Base-by-base conservation (phyloP, 2,329 filamentous ascomycete species). In the Fusarium sp. region DNA sequence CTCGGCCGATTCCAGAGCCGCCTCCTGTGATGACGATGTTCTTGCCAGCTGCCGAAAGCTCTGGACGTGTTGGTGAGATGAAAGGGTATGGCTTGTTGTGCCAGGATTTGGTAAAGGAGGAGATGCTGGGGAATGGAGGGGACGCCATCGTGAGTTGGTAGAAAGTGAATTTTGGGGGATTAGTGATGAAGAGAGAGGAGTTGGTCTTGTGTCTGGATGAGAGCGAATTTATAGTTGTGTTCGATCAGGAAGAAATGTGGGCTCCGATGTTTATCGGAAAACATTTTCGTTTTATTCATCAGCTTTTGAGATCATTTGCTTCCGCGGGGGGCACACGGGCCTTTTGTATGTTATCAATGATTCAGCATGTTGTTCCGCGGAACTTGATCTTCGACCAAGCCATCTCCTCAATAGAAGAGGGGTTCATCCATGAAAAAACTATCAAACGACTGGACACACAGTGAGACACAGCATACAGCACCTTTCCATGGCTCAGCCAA, bases 11-110 rank as follows among this genome's bases (percentile, higher is more conserved):
- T 13, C 89, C 88, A 0, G 83, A 84, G 3, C 85, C 85, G 5
- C 85, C 88, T 40, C 90, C 90, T 1, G 88, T 90, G 71, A 92
- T 88, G 15, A 91, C 80, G 7, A 90, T 84, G 11, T 83, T 87
- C 27, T 76, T 75, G 4, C 76, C 77, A 4, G 63, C 69, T 3
- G 74, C 76, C 0, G 75, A 77, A 6, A 80, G 72, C 45, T 77
- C 75, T 0, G 75, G 74, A 6, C 75, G 69, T 4, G 42, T 39
- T 3, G 78, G 76, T 0, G 70, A 72, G 50, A 80, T 78, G 23
- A 58, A 29, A 0, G 74, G 56, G 47, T 80, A 80, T 5, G 66
- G 59, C 10, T 69, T 29, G 10, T 35, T 55, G 23, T 74, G 68
- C 63, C 62, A 72, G 4, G 35, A 41, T n/a, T 71, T 68, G 27